Evolutionary conservation across 2,329 filamentous ascomycete genomes (phyloP), one percentile per base, ranked within the genome.

Genomic region (Onygena corvina): DNA sequence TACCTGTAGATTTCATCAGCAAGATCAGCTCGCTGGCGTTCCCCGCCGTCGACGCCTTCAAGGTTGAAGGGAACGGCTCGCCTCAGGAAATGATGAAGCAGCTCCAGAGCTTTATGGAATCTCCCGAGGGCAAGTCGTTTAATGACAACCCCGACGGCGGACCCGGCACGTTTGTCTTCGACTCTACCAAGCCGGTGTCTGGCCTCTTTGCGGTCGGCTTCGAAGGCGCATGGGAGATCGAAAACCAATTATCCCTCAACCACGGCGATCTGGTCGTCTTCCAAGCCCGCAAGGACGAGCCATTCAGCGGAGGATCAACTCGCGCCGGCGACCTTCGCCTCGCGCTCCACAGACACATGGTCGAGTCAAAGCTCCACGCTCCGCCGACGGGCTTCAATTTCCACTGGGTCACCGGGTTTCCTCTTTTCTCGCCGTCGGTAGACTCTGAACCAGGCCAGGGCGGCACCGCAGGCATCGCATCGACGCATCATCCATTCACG

Each of bases 401-500:
- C 65, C 75, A 84, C 50, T 98, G 92, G 92, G 77, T 98, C 9
- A 83, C 77, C 0, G 80, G 90, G 52, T 98, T 98, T 62, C 92
- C 92, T 9, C 79, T 98, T 59, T 98, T 98, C 69, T 88, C 87
- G 1, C 86, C 83, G 0, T 69, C 69, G 7, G 76, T 76, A 47
- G 79, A 75, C 47, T 71, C 76, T 9, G 71, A 84, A 42, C 84
- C 85, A 0, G 87, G 87, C 1, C 89, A 96, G 67, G 87, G 86
- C 48, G 88, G 88, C 14, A 66, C 73, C 1, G 80, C 88, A 0
- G 88, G 89, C 3, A 80, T 96, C 59, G 80, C 83, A 7, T 82
- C 90, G 0, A 94, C 89, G 0, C 92, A 98, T 61, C 92, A 98
- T 63, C 92, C 92, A 0, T 98, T 98, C 67, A 98, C 92, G 0